Evolutionary conservation across 139 green algal species (phyloP).

Genomic region (Nannochloris sp.): DNA sequence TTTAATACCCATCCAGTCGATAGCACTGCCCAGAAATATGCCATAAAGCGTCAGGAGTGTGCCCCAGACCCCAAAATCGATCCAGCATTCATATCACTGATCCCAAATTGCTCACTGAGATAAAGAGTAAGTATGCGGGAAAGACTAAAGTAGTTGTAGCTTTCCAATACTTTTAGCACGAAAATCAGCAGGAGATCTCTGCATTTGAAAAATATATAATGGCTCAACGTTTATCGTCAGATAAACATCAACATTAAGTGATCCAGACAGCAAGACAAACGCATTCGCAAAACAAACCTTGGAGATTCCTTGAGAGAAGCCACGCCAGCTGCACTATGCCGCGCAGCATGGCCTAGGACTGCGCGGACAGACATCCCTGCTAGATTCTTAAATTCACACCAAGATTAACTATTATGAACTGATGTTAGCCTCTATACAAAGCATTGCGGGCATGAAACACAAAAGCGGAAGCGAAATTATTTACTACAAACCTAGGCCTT

Average conservation of each 20-base stretch:
- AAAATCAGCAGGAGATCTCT: slow-evolving; percentile 48
- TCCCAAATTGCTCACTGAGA: slow-evolving; percentile 45
- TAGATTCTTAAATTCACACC: no score
- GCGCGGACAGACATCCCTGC: no score
- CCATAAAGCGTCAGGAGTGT: slow-evolving; percentile 31
- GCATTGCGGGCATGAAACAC: no score
- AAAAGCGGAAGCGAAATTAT: no score
- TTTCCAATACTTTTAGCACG: slow-evolving; percentile 41
- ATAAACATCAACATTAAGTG: background rate
- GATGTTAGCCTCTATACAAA: no score
- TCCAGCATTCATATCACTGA: slow-evolving; percentile 28
- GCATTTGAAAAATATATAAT: background rate
- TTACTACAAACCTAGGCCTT: no score
- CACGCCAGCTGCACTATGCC: no score
- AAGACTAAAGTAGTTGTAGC: slow-evolving; percentile 54
- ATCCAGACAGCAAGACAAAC: no score
- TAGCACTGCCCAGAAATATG: slow-evolving; percentile 26
- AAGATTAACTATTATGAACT: no score
- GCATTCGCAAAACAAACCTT: no score
- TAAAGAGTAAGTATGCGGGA: slow-evolving; percentile 37
- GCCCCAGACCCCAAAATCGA: slow-evolving; percentile 49
- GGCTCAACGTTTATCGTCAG: background rate
- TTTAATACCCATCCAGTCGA: slow-evolving; percentile 38
- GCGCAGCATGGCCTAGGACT: no score
- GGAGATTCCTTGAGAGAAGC: no score